A percentile compares a stretch with the other conserved stretches of the same genome.
These are phyloP conservation scores for Conticribra weissflogii DNA, from an alignment of 108 stramenopile species.

Conservation along the genomic window DNA sequence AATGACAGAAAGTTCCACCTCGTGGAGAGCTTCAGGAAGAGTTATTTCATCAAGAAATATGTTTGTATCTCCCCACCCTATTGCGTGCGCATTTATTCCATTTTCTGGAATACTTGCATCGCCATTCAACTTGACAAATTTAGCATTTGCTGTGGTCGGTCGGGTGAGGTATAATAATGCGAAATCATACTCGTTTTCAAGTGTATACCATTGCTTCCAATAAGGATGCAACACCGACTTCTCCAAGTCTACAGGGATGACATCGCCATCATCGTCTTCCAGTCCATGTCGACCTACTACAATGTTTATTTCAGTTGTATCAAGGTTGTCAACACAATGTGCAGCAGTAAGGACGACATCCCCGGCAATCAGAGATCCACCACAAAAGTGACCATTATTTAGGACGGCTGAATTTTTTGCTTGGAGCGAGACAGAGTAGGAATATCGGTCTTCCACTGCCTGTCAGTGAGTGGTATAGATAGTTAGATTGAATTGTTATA, in stretches of 20 bases:
- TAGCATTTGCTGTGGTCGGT: neutral
- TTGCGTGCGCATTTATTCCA: slow-evolving; percentile 1
- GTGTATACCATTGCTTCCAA: too few relatives aligned
- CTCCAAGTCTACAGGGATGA: too few relatives aligned
- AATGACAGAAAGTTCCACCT: neutral
- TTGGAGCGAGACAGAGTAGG: neutral
- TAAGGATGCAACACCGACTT: too few relatives aligned
- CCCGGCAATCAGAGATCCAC: neutral
- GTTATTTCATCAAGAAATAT: too few relatives aligned
- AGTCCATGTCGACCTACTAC: neutral
- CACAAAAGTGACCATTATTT: neutral
- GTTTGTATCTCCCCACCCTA: slow-evolving; percentile 28
- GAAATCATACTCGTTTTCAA: neutral
- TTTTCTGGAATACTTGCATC: neutral
- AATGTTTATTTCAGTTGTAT: neutral
- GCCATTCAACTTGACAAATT: neutral
- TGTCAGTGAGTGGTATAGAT: too few relatives aligned
- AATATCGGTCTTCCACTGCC: neutral
- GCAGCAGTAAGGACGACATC: neutral
- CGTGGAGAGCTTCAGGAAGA: neutral
- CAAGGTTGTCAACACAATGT: neutral
- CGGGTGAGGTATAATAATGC: neutral
- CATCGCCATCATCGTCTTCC: neutral
- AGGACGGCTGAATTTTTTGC: too few relatives aligned
- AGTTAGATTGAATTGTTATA: too few relatives aligned